phyloP scores from a whole-genome alignment of 2,329 filamentous ascomycete species.

The Paraphoma chrysanthemicola region DNA sequence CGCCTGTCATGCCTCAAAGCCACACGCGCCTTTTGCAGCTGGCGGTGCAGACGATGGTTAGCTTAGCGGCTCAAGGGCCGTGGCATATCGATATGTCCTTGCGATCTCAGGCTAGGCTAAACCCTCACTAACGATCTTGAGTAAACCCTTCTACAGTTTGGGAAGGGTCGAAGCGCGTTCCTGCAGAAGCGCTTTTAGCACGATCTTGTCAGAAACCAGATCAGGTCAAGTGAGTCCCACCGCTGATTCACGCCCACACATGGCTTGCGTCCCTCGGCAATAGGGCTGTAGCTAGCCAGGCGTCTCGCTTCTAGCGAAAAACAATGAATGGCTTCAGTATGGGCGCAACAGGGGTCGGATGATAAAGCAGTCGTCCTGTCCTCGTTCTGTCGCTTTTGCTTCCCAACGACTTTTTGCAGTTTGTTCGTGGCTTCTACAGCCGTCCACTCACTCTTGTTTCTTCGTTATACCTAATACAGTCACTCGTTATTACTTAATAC shows the following conservation, averaged over 20 bases:
- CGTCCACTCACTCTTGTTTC: conserved; percentile 24
- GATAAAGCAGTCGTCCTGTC: conserved; percentile 15
- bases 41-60: conserved; percentile 5
- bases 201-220: conserved; percentile 1
- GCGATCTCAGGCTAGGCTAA: conserved; percentile 1
- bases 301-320: conserved; percentile 7
- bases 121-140: conserved; percentile 8
- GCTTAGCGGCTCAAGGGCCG: conserved; percentile 1
- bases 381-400: conserved; percentile 3
- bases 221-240: conserved; percentile 2
- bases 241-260: neutral
- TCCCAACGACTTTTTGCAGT: conserved; percentile 28
- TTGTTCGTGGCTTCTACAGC: conserved; percentile 32
- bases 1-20: conserved; percentile 10
- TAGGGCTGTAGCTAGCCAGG: conserved; percentile 1
- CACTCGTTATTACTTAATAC: conserved; percentile 30
- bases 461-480: conserved; percentile 14
- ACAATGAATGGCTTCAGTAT: conserved; percentile 7
- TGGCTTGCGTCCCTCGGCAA: conserved; percentile 16
- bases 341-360: conserved; percentile 4
- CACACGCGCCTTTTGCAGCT: conserved; percentile 24
- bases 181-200: conserved; percentile 19
- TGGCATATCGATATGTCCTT: neutral
- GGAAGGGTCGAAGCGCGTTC: conserved; percentile 12
- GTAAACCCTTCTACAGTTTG: neutral